Conservation (phyloP, 2,329 filamentous ascomycete genomes). For the Nothophoma quercina region DNA sequence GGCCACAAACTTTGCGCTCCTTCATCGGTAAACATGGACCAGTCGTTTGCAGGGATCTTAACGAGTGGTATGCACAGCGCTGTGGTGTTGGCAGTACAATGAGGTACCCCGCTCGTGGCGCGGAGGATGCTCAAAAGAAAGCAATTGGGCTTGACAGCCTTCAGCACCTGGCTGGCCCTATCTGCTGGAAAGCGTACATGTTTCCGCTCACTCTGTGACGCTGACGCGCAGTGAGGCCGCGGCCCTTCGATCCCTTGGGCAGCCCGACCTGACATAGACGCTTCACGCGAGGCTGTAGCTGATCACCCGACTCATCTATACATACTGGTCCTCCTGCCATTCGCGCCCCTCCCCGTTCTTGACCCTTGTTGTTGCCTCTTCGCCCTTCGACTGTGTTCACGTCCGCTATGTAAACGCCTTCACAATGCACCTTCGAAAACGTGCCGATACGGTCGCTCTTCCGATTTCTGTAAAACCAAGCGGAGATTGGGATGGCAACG, state of each 20-base stretch:
- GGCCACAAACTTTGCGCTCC: constrained; percentile 21
- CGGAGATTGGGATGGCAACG: constrained; percentile 47
- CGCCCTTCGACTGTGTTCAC: constrained; percentile 6
- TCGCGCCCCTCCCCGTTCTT: constrained; percentile 19
- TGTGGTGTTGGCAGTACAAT: constrained; percentile 4
- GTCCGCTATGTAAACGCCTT: constrained; percentile 20
- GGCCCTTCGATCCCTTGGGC: constrained; percentile 22
- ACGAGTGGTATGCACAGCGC: constrained; percentile 21
- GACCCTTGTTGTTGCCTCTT: constrained; percentile 22
- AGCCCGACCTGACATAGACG: constrained; percentile 22
- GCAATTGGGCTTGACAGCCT: constrained; percentile 18
- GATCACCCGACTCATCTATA: constrained; percentile 19
- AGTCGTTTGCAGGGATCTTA: constrained; percentile 20
- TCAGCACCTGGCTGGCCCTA: constrained; percentile 6
- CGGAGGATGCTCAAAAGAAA: constrained; percentile 29
- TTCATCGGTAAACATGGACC: constrained; percentile 30
- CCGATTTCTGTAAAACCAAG: constrained; percentile 27
- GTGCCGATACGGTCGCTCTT: constrained; percentile 24
- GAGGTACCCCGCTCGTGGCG: constrained; percentile 36
- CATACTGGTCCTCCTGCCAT: constrained; percentile 24
- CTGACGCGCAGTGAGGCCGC: constrained; percentile 7
- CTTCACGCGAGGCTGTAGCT: constrained; percentile 9
- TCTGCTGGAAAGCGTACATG: not conserved
- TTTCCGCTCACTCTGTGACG: not conserved
- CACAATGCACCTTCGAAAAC: constrained; percentile 35